A percentile compares a stretch with the other conserved stretches of the same genome.
These are phyloP conservation scores for Cinnamomum chago DNA, from an alignment of 164 flowering plant species.

Conservation along the genomic window DNA sequence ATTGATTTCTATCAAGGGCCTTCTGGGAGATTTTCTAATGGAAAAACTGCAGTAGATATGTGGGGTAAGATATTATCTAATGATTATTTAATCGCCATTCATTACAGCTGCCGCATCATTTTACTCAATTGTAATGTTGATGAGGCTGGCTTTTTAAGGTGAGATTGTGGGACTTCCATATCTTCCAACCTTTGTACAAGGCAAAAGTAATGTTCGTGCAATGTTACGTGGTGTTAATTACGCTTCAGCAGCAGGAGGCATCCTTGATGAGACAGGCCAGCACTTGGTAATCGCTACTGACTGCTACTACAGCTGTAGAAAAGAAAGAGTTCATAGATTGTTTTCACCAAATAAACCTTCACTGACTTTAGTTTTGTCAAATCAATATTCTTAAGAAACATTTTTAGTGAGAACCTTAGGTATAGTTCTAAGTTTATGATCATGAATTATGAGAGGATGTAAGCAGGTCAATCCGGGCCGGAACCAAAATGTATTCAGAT, in stretches of 20 bases:
- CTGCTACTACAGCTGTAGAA: neutral
- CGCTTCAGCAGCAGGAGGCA: slow-evolving; percentile 79
- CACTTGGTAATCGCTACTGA: slow-evolving; percentile 36
- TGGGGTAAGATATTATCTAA: slow-evolving; percentile 31
- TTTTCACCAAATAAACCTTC: no score
- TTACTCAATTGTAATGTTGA: neutral
- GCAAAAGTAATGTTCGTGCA: slow-evolving; percentile 36
- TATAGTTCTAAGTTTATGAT: no score
- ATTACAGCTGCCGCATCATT: neutral
- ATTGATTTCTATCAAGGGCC: slow-evolving; percentile 51
- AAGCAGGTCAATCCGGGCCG: no score
- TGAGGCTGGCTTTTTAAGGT: slow-evolving; percentile 23
- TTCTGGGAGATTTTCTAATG: slow-evolving; percentile 66
- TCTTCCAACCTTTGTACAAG: slow-evolving; percentile 51
- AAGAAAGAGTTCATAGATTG: no score
- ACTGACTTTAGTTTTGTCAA: no score
- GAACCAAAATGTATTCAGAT: no score
- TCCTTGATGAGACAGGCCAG: slow-evolving; percentile 66
- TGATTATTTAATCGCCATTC: neutral
- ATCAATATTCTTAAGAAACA: no score
- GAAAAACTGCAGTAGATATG: slow-evolving; percentile 50
- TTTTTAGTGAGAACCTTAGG: no score
- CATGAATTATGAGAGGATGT: no score
- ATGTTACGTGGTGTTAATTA: slow-evolving; percentile 55
- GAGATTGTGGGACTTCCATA: slow-evolving; percentile 40